Conservation (phyloP, 2,329 filamentous ascomycete genomes). For the Fusarium domesticum region DNA sequence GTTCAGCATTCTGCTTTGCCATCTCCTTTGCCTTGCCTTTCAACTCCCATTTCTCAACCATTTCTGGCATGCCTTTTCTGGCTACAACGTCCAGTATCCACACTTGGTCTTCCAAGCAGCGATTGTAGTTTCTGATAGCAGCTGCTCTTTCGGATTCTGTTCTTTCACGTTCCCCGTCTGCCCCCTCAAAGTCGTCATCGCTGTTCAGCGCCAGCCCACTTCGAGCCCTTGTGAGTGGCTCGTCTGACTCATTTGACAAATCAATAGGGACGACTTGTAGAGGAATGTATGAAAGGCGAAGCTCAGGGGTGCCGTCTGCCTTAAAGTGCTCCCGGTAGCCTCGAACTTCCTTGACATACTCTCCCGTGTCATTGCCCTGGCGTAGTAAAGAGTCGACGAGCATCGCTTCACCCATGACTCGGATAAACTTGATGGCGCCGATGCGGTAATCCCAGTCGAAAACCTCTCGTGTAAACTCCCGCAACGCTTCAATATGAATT, state of each 20-base stretch:
- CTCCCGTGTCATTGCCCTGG: slow-evolving; percentile 32
- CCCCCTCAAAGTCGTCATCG: slow-evolving; percentile 60
- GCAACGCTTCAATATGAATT: slow-evolving; percentile 49
- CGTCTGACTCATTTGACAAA: slow-evolving; percentile 67
- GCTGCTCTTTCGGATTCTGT: slow-evolving; percentile 28
- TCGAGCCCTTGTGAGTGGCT: slow-evolving; percentile 49
- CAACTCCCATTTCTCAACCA: slow-evolving; percentile 30
- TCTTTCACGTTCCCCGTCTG: slow-evolving; percentile 31
- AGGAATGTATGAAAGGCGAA: slow-evolving; percentile 77
- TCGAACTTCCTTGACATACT: slow-evolving; percentile 64
- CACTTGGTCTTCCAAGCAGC: slow-evolving; percentile 1
- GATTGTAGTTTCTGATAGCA: background rate
- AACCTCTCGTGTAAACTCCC: slow-evolving; percentile 71
- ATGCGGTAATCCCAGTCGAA: slow-evolving; percentile 82
- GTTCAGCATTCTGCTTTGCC: slow-evolving; percentile 13
- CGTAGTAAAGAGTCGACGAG: slow-evolving; percentile 57
- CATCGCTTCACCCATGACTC: slow-evolving; percentile 73
- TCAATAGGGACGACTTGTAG: slow-evolving; percentile 74
- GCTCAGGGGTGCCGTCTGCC: slow-evolving; percentile 71
- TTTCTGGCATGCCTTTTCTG: slow-evolving; percentile 24
- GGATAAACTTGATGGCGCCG: slow-evolving; percentile 82
- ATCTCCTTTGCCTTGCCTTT: slow-evolving; percentile 6
- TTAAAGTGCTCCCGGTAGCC: slow-evolving; percentile 66
- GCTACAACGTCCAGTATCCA: slow-evolving; percentile 41
- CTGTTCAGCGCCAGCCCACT: slow-evolving; percentile 59